A percentile compares a stretch with the other conserved stretches of the same genome.
phyloP scores from a whole-genome alignment of 2,329 filamentous ascomycete genomes.

The Zelopaecilomyces penicillatus region DNA sequence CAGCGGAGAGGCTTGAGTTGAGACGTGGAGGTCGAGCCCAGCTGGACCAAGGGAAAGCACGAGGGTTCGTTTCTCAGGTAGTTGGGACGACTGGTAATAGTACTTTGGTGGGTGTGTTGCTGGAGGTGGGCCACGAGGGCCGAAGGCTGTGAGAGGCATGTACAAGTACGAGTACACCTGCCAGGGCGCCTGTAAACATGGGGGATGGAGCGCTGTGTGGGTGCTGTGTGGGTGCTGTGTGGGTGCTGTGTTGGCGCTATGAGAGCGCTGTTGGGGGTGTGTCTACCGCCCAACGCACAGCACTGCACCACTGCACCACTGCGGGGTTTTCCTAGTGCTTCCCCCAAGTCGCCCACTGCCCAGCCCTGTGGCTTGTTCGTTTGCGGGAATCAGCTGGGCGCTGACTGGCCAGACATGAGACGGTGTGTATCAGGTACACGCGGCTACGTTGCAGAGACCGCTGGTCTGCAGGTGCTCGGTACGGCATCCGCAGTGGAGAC shows the following conservation, averaged over 20 bases:
- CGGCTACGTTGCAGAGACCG: background rate
- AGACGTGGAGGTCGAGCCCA: conserved; percentile 7
- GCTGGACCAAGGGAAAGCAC: background rate
- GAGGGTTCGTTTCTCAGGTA: conserved; percentile 3
- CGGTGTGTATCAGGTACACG: conserved; percentile 5
- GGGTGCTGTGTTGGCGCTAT: no score
- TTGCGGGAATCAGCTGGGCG: conserved; percentile 3
- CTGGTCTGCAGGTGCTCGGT: background rate
- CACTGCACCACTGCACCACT: background rate
- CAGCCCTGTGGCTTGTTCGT: background rate
- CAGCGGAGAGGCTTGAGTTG: background rate
- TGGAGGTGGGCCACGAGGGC: background rate
- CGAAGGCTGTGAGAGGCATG: background rate
- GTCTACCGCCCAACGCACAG: background rate
- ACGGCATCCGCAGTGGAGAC: background rate
- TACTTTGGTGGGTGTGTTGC: background rate
- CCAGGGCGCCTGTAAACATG: no score
- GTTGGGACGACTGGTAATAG: background rate
- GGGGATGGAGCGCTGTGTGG: no score
- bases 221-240: no score
- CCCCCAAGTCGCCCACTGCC: no score
- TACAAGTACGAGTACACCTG: no score
- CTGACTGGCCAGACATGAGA: conserved; percentile 10
- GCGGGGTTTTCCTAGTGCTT: conserved; percentile 3
- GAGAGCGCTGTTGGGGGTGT: conserved; percentile 1